Evolutionary conservation across 2,329 filamentous ascomycete genomes (phyloP).

Genomic region (Ambrosiella xylebori): DNA sequence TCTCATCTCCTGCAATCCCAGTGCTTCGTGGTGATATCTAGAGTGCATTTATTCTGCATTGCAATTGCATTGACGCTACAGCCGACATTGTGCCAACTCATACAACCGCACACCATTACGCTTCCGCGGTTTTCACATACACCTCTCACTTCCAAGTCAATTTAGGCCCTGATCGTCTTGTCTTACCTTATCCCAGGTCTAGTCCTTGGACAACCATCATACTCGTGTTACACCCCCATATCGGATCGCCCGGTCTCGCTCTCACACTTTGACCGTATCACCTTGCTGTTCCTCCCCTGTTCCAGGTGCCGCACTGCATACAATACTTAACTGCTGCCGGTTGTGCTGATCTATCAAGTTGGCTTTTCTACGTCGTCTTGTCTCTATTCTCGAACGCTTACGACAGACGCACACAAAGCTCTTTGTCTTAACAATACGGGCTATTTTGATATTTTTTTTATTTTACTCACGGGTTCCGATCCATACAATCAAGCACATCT

Average conservation of each 20-base stretch:
- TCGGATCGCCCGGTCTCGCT: background rate
- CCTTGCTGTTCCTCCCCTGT: background rate
- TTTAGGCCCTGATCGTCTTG: constrained; percentile 2
- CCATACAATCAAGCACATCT: constrained; percentile 5
- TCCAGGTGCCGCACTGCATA: background rate
- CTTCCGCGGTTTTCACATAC: background rate
- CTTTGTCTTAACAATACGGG: background rate
- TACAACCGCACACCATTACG: background rate
- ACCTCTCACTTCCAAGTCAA: background rate
- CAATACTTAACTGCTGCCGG: background rate
- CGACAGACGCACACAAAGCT: background rate
- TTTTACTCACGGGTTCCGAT: background rate
- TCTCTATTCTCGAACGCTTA: background rate
- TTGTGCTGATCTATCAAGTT: background rate
- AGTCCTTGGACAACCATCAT: background rate
- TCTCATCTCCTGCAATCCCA: background rate
- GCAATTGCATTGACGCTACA: background rate
- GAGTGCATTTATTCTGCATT: background rate
- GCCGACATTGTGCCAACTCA: background rate
- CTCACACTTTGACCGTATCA: background rate
- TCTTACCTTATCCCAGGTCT: background rate
- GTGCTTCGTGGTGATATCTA: background rate
- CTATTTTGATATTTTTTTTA: constrained; percentile 1
- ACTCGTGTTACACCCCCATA: background rate
- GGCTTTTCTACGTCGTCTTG: background rate